Conservation (phyloP, 2,329 filamentous ascomycete species). For the Microcyclosporella mali region DNA sequence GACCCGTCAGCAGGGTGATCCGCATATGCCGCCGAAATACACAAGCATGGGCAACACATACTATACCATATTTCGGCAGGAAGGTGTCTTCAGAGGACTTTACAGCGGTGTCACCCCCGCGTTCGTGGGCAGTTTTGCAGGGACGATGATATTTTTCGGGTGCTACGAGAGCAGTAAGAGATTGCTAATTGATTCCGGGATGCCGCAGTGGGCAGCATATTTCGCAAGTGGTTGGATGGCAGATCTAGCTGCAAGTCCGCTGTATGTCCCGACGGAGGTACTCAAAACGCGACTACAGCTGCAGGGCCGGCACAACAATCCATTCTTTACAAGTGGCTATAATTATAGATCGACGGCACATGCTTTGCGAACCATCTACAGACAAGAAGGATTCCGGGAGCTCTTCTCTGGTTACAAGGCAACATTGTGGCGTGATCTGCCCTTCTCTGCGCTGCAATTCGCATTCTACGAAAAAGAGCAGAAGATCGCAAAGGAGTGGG, state of each 20-base stretch:
- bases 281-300: slow-evolving; percentile 95
- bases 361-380: slow-evolving; percentile 77
- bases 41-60: slow-evolving; percentile 85
- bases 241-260: slow-evolving; percentile 81
- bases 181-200: slow-evolving; percentile 73
- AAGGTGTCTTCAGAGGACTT: slow-evolving; percentile 76
- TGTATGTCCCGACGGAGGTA: slow-evolving; percentile 96
- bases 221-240: slow-evolving; percentile 84
- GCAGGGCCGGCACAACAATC: slow-evolving; percentile 92
- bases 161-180: slow-evolving; percentile 95
- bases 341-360: slow-evolving; percentile 86
- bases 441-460: slow-evolving; percentile 94
- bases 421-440: slow-evolving; percentile 86
- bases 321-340: slow-evolving; percentile 87
- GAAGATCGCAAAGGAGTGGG: slow-evolving; percentile 70
- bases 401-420: slow-evolving; percentile 97
- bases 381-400: slow-evolving; percentile 72
- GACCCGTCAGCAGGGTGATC: slow-evolving; percentile 93
- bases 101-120: slow-evolving; percentile 94
- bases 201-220: slow-evolving; percentile 79
- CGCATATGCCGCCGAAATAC: slow-evolving; percentile 87
- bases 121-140: slow-evolving; percentile 84
- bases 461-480: slow-evolving; percentile 97
- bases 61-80: slow-evolving; percentile 85
- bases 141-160: slow-evolving; percentile 92